Evolutionary conservation across 2,329 filamentous ascomycete genomes (phyloP), one percentile per base, ranked within the genome.

Genomic region (Colletotrichum tanaceti): DNA sequence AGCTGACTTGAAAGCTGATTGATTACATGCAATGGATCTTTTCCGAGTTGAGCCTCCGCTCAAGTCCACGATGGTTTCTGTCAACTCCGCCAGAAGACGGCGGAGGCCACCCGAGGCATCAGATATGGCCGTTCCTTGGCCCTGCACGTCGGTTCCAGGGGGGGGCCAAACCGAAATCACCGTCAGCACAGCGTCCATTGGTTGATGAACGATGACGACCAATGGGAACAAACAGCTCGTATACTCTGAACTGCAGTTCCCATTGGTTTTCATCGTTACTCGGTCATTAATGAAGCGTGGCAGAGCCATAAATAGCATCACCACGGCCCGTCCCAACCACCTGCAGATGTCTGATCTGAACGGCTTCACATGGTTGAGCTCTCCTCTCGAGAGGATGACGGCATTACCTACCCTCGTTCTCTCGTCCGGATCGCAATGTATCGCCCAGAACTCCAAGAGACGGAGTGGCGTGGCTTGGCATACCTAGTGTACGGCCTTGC

Each of bases 141-240:
- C 53, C 60, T 67, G 46, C 46, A 58, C 16, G 10, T 46, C 53
- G 60, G 43, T 49, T 47, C 50, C 57, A 49, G 57, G 38, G 24
- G 24, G 24, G 24, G 24, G 24, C 38, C 20, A 18, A 22, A 18
- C 43, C 4, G 24, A 43, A 39, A 38, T 20, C 4, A 35, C n/a
- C 18, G 50, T 47, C 58, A 55, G 41, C 32, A 41, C 20, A 32
- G 24, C 22, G 41, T 52, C 35, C 16, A 62, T 66, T 66, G 58
- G 63, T n/a, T 13, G n/a, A 11, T 1, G 32, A 38, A 43, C n/a
- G 35, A 9, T 7, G 4, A n/a, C 20, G 20, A 4, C 63, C 63
- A 66, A 66, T 57, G 49, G 50, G 7, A 2, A 52, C 13, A 20
- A 14, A 22, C 20, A 24, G 28, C 35, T 47, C 60, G 58, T 66